A percentile compares a stretch with the other conserved stretches of the same genome.
phyloP scores from a whole-genome alignment of 805 yeast genomes.

The Starmerella gropengiesseri region DNA sequence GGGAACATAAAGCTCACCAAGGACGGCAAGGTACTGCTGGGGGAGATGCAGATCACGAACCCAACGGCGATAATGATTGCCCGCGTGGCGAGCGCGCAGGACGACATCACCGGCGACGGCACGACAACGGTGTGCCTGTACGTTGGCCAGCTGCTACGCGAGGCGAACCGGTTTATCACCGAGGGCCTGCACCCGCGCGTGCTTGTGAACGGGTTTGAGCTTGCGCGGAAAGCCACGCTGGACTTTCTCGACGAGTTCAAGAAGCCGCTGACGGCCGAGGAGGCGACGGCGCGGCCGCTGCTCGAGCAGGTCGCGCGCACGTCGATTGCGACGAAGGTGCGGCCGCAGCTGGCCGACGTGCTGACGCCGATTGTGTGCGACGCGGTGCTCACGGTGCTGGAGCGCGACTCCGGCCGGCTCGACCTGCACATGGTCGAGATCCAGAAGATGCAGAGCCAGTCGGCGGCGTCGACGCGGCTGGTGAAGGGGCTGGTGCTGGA shows the following conservation, averaged over 20 bases:
- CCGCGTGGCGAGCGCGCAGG: conserved; percentile 96
- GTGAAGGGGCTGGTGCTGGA: conserved; percentile 86
- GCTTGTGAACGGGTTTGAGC: conserved; percentile 87
- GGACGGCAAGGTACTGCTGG: conserved; percentile 86
- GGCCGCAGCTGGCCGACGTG: conserved; percentile 61
- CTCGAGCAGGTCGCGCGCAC: conserved; percentile 85
- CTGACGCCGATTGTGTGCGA: conserved; percentile 93
- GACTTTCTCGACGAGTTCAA: conserved; percentile 60
- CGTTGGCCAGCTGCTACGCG: conserved; percentile 89
- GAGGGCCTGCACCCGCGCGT: conserved; percentile 97
- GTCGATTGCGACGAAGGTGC: conserved; percentile 78
- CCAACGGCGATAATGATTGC: conserved; percentile 85
- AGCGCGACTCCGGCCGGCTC: conserved; percentile 41
- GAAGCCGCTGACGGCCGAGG: conserved; percentile 32
- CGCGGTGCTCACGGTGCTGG: conserved; percentile 67
- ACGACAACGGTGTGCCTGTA: conserved; percentile 89
- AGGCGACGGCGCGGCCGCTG: conserved; percentile 62
- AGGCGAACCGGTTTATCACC: conserved; percentile 79
- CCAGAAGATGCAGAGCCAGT: conserved; percentile 94
- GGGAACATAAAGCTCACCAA: conserved; percentile 92
- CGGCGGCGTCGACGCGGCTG: conserved; percentile 71
- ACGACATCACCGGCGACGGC: conserved; percentile 98
- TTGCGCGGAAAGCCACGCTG: conserved; percentile 68
- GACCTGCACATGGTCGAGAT: conserved; percentile 97
- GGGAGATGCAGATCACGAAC: conserved; percentile 93